Base-by-base conservation (phyloP, 179 eudicot genomes). In the Beta lomatogona region DNA sequence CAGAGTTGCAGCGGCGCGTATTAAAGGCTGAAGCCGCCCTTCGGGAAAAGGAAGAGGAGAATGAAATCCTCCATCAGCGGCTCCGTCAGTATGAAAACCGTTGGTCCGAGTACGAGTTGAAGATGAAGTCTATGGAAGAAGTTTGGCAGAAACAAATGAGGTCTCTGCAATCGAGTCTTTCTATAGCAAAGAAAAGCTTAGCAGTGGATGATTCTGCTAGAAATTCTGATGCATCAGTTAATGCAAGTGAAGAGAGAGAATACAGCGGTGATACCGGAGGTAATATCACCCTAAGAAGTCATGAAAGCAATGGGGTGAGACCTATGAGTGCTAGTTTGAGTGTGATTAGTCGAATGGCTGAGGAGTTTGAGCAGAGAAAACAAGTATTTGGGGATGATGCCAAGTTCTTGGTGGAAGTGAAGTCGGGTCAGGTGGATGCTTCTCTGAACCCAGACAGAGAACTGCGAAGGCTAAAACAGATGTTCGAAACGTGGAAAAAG, bases 111-210 rank as follows among this genome's bases (percentile, higher is more conserved):
- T 96, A 96, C 55, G 99, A 96, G 90, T 78, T 89, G 67, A 96
- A 94, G 88, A 96, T 96, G 98, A 96, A 96, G 82, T 96, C 99
- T 50, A 96, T 96, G 99, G 99, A 96, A 89, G 98, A 96, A 81
- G 91, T 96, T 19, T 96, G 99, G 99, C 99, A 96, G 84, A 96
- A 92, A 83, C 98, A 96, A 83, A 96, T 96, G 99, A 88, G 98
- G 71, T 96, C 99, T 15, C 95, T 96, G 9, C 99, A 96, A 77
- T 96, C 99, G 6, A 96, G 99, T 81, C 99, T 96, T 28, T 94
- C 96, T 59, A 91, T 94, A 36, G 98, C 99, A 1, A 96, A 94
- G 88, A 96, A 86, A 83, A 94, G 98, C 89, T 87, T 96, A 4
- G 92, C 93, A 1, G 85, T 91, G 1, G 98, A 93, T 15, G 97